Percentiles rank a stretch among this genome's conserved stretches.
Conservation (phyloP, 208 protist genomes). For the Crithidia fasciculata region DNA sequence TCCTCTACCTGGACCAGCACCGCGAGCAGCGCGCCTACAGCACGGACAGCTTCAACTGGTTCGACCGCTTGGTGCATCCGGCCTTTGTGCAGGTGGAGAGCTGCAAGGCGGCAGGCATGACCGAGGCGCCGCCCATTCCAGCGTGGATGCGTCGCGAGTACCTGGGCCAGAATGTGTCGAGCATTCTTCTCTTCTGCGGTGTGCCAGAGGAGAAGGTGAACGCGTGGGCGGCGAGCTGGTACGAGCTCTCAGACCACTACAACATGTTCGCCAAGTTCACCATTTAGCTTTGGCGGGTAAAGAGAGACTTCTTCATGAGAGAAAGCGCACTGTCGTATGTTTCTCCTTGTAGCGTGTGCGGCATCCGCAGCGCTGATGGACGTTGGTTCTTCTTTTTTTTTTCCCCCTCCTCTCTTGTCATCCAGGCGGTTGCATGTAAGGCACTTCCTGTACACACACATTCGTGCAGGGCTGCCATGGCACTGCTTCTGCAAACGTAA, state of each 20-base stretch:
- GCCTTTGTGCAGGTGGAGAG: slow-evolving; percentile 71
- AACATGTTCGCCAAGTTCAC: slow-evolving; percentile 79
- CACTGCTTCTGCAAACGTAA: too few relatives aligned
- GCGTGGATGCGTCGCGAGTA: slow-evolving; percentile 91
- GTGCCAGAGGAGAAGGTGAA: slow-evolving; percentile 52
- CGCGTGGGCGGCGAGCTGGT: slow-evolving; percentile 59
- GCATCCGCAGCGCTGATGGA: background rate
- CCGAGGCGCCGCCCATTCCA: slow-evolving; percentile 61
- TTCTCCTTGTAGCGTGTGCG: background rate
- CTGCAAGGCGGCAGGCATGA: slow-evolving; percentile 35
- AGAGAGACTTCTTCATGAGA: background rate
- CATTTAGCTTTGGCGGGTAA: slow-evolving; percentile 18
- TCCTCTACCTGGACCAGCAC: slow-evolving; percentile 63
- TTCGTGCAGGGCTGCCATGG: too few relatives aligned
- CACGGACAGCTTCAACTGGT: slow-evolving; percentile 63
- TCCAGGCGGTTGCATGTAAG: too few relatives aligned
- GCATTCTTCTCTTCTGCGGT: slow-evolving; percentile 52
- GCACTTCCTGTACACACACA: too few relatives aligned
- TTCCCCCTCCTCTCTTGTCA: background rate
- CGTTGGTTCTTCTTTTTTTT: too few relatives aligned
- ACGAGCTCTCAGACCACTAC: slow-evolving; percentile 78
- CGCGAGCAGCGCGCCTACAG: slow-evolving; percentile 32
- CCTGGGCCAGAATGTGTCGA: slow-evolving; percentile 73
- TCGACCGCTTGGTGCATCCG: slow-evolving; percentile 79
- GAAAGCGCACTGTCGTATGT: background rate